phyloP scores from a whole-genome alignment of 306 rosid genomes.

The Oxytropis ochrocephala region DNA sequence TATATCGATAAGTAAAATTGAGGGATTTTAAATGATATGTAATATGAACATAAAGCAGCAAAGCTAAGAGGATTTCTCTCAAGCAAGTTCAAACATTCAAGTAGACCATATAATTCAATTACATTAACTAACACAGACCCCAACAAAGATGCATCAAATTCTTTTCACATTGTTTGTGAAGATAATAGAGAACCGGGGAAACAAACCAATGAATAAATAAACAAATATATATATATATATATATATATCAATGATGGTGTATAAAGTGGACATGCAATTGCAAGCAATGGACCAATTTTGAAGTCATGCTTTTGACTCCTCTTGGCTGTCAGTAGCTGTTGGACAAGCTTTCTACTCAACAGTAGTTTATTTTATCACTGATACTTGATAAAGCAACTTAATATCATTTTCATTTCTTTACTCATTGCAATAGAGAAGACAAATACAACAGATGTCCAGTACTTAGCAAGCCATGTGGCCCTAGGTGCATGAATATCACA shows the following conservation, averaged over 20 bases:
- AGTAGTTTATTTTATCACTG: background rate
- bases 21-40: background rate
- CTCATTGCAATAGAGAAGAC: background rate
- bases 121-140: background rate
- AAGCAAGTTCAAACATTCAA: background rate
- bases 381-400: background rate
- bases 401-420: background rate
- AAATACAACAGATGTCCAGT: background rate
- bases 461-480: background rate
- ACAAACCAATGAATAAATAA: background rate
- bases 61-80: background rate
- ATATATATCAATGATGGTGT: background rate
- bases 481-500: background rate
- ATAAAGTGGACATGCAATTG: conserved; percentile 4
- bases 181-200: background rate
- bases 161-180: background rate
- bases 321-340: background rate
- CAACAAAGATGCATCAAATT: conserved; percentile 9
- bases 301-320: background rate
- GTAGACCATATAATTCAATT: background rate
- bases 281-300: background rate
- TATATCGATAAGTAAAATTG: background rate
- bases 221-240: background rate
- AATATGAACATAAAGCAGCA: background rate
- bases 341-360: background rate